These are phyloP conservation scores for Fusarium sp. DNA, from an alignment of 2,329 filamentous ascomycete genomes.

Conservation along the genomic window DNA sequence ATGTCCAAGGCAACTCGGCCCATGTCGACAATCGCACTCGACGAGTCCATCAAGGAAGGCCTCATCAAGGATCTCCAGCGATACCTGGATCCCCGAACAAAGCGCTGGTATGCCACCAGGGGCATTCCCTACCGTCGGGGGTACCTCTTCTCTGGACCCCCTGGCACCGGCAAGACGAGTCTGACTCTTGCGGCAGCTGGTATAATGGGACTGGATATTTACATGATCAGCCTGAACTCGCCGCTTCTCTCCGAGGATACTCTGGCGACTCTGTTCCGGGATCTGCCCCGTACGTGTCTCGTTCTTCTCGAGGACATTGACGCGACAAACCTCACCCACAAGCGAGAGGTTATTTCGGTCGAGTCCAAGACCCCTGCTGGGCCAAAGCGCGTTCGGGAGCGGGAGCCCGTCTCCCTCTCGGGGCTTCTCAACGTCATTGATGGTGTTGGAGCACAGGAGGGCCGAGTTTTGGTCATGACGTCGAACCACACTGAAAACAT, in stretches of 20 bases:
- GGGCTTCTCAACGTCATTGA: constrained; percentile 76
- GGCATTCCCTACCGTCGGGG: constrained; percentile 37
- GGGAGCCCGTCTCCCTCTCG: constrained; percentile 57
- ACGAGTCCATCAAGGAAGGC: constrained; percentile 22
- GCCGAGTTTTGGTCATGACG: constrained; percentile 77
- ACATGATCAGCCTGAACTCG: constrained; percentile 27
- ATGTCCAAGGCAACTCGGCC: constrained; percentile 34
- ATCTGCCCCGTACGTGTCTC: constrained; percentile 13
- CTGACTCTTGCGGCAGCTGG: constrained; percentile 28
- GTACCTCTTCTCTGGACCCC: constrained; percentile 35
- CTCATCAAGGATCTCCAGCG: constrained; percentile 30
- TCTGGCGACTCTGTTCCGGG: constrained; percentile 15
- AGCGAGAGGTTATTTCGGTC: constrained; percentile 3
- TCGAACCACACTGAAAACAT: constrained; percentile 63
- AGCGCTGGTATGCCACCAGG: constrained; percentile 30
- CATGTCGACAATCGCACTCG: constrained; percentile 30
- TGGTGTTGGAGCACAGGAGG: constrained; percentile 74
- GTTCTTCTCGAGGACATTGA: constrained; percentile 33
- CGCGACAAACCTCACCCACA: constrained; percentile 14
- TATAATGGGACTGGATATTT: constrained; percentile 29
- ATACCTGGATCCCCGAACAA: constrained; percentile 30
- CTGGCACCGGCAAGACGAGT: constrained; percentile 36
- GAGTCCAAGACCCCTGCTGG: background rate
- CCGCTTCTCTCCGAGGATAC: constrained; percentile 19
- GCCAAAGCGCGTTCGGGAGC: constrained; percentile 2